phyloP scores from a whole-genome alignment of 345 rosid genomes.

The Rhizophora apiculata region DNA sequence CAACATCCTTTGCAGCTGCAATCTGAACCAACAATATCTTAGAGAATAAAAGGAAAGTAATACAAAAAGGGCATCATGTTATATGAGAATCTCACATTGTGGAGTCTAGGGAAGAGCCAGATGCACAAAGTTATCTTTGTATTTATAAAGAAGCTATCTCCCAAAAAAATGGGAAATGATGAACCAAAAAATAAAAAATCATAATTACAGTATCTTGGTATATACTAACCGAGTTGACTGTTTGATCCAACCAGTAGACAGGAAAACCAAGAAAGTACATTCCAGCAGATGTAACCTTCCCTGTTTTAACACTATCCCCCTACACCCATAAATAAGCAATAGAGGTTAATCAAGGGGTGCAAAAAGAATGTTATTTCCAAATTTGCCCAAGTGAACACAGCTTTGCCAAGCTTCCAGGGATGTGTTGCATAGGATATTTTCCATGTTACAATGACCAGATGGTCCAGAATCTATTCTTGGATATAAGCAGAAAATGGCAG shows the following conservation, averaged over 20 bases:
- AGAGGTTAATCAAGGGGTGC: not conserved
- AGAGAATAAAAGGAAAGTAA: slow-evolving; percentile 1
- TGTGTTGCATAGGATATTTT: too few species aligned
- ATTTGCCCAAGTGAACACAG: not conserved
- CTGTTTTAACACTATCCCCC: slow-evolving; percentile 90
- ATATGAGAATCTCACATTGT: too few species aligned
- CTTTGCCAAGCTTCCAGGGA: too few species aligned
- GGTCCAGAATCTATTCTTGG: too few species aligned
- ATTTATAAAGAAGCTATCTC: too few species aligned
- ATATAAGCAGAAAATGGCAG: too few species aligned
- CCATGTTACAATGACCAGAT: too few species aligned
- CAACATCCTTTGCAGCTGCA: slow-evolving; percentile 86
- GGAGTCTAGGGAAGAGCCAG: too few species aligned
- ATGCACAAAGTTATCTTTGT: too few species aligned
- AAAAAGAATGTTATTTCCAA: not conserved
- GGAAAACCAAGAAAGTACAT: slow-evolving; percentile 97
- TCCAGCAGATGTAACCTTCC: slow-evolving; percentile 88
- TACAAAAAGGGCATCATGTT: too few species aligned
- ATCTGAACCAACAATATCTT: slow-evolving; percentile 37
- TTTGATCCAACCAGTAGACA: slow-evolving; percentile 82
- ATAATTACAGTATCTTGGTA: slow-evolving; percentile 2
- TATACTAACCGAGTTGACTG: slow-evolving; percentile 61
- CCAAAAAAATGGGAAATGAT: slow-evolving; percentile 1
- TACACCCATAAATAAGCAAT: slow-evolving; percentile 20
- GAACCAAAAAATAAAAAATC: slow-evolving; percentile 8